phyloP scores from a whole-genome alignment of 805 yeast species.

The Metschnikowia bowlesiae region DNA sequence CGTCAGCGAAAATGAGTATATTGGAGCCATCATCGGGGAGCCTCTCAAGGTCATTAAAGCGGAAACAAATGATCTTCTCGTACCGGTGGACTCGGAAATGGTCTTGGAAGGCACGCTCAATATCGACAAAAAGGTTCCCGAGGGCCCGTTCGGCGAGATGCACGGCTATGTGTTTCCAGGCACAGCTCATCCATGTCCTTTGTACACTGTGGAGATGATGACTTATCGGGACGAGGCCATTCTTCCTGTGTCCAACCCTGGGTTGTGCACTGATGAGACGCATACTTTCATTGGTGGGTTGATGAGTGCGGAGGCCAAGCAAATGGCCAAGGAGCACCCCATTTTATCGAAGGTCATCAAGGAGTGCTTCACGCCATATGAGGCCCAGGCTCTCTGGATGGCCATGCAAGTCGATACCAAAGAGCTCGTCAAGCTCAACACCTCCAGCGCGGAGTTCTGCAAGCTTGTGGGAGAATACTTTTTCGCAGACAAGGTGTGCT shows the following conservation, averaged over 20 bases:
- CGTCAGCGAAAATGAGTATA: conserved; percentile 19
- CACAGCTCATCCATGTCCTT: conserved; percentile 22
- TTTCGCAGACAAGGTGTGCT: conserved; percentile 14
- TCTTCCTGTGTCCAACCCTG: conserved; percentile 24
- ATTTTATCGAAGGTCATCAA: conserved; percentile 12
- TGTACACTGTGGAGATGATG: conserved; percentile 19
- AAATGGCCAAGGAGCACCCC: conserved; percentile 8
- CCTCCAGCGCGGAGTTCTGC: conserved; percentile 16
- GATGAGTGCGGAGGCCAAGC: conserved; percentile 15
- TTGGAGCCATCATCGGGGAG: conserved; percentile 24
- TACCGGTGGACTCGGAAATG: conserved; percentile 23
- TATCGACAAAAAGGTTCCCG: conserved; percentile 12
- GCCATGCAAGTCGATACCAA: conserved; percentile 18
- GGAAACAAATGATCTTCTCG: conserved; percentile 19
- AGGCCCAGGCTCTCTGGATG: conserved; percentile 22
- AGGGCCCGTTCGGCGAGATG: conserved; percentile 30
- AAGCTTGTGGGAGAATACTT: conserved; percentile 18
- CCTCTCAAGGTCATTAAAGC: conserved; percentile 21
- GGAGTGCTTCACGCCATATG: conserved; percentile 23
- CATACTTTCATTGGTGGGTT: conserved; percentile 25
- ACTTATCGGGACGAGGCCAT: conserved; percentile 22
- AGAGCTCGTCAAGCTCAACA: conserved; percentile 17
- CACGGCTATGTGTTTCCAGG: conserved; percentile 24
- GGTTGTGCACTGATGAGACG: conserved; percentile 23
- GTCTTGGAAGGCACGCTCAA: conserved; percentile 23